Conservation (phyloP, 2,329 filamentous ascomycete species). For the Fusarium compactum region DNA sequence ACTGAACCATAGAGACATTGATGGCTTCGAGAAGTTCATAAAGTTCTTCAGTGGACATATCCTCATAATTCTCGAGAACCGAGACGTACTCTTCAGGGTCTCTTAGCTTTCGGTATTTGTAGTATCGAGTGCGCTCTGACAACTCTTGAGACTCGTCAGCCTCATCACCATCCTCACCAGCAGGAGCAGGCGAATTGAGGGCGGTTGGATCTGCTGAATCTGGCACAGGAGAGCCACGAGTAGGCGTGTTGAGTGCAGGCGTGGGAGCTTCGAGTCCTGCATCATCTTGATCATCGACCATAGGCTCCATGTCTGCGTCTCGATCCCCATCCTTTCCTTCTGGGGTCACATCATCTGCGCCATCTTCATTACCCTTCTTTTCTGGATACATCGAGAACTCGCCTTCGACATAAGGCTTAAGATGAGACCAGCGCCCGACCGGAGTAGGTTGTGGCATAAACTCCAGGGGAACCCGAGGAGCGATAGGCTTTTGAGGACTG, state of each 20-base stretch:
- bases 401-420: slow-evolving; percentile 57
- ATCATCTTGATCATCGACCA: slow-evolving; percentile 52
- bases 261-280: slow-evolving; percentile 52
- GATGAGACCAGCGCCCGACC: slow-evolving; percentile 53
- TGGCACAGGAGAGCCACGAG: slow-evolving; percentile 54
- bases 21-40: slow-evolving; percentile 59
- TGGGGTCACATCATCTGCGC: slow-evolving; percentile 48
- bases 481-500: slow-evolving; percentile 38
- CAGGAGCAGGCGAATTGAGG: slow-evolving; percentile 55
- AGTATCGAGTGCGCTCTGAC: slow-evolving; percentile 50
- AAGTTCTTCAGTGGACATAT: slow-evolving; percentile 61
- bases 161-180: slow-evolving; percentile 54
- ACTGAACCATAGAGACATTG: slow-evolving; percentile 61
- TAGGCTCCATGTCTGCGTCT: slow-evolving; percentile 49
- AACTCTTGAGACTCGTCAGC: slow-evolving; percentile 54
- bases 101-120: slow-evolving; percentile 63
- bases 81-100: slow-evolving; percentile 63
- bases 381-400: slow-evolving; percentile 57
- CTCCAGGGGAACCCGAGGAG: slow-evolving; percentile 23
- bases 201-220: slow-evolving; percentile 55
- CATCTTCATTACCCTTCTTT: slow-evolving; percentile 52
- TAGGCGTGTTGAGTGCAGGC: slow-evolving; percentile 55
- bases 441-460: slow-evolving; percentile 49
- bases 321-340: slow-evolving; percentile 51
- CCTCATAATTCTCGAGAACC: slow-evolving; percentile 63